Base-by-base conservation (phyloP, 768 basidiomycete genomes). In the Flagelloscypha sp. region DNA sequence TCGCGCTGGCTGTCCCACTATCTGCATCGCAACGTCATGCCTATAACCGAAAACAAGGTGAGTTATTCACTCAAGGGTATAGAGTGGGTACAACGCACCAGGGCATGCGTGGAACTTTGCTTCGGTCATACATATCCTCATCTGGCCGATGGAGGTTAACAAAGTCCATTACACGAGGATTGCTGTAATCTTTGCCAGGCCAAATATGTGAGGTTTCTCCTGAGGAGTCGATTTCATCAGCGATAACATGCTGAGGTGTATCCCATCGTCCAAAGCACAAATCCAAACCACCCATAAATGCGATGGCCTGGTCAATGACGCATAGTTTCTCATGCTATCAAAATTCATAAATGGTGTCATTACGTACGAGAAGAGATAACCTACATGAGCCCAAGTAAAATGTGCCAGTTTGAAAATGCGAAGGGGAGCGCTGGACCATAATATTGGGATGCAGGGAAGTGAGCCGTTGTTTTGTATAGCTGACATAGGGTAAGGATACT, bases 321-420 rank as follows among this genome's bases (percentile, higher is more conserved):
- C 94, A 98, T 43, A 99, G 53, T 54, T 99, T 99, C 67, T 99
- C 95, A 57, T 98, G 95, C 88, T 93, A 42, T 15, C 7, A 40
- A 36, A 24, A 11, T 25, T 15, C 15, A 30, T 28, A 2, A 9
- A 25, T 24, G 21, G 35, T 13, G 13, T 24, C 6, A 37, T 17
- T 20, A 27, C 16, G 32, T 22, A 22, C 2, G 6, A 24, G 10
- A 18, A 18, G 9, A 17, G 8, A 30, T 10, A 17, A 10, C 81
- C 47, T 50, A 94, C 92, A 61, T 98, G 95, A 18, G 94, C 93
- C 95, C 95, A n/a, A 99, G 53, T 95, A 93, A 55, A 94, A 90
- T 2, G 92, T 98, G 9, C 93, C 93, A 0, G 93, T 95, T 53
- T 89, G 84, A 57, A 97, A 90, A 59, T 99, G 95, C 2, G 89